Evolutionary conservation across 495 filamentous ascomycete genomes (phyloP).

Genomic region (Neurospora intermedia): DNA sequence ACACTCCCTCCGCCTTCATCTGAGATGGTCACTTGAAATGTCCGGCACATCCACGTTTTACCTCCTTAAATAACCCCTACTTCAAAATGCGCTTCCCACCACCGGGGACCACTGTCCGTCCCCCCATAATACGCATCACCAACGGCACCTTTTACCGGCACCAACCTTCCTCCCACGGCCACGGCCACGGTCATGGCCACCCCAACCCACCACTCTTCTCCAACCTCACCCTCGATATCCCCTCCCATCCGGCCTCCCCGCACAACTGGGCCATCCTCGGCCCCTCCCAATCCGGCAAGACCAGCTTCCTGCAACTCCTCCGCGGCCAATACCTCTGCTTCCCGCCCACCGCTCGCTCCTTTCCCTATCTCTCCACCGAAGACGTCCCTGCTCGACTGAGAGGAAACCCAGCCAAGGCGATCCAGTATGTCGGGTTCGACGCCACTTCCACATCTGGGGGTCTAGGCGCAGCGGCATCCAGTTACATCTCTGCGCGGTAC

Average conservation of each 20-base stretch:
- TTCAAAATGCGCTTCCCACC: conserved; percentile 22
- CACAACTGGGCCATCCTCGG: conserved; percentile 71
- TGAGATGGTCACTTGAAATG: conserved; percentile 11
- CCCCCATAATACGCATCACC: conserved; percentile 59
- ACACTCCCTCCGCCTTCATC: background rate
- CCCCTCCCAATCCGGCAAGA: conserved; percentile 58
- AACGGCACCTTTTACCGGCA: conserved; percentile 74
- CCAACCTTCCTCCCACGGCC: conserved; percentile 45
- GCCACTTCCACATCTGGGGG: conserved; percentile 37
- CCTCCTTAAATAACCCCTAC: background rate
- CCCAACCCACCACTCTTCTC: conserved; percentile 57
- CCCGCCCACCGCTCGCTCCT: conserved; percentile 61
- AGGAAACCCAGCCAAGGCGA: conserved; percentile 45
- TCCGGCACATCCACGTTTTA: background rate
- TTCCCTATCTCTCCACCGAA: conserved; percentile 60
- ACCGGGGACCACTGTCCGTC: conserved; percentile 8
- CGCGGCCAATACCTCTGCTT: conserved; percentile 61
- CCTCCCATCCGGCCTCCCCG: conserved; percentile 28
- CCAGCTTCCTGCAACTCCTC: conserved; percentile 63
- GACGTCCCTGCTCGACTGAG: conserved; percentile 46
- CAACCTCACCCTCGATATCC: conserved; percentile 53
- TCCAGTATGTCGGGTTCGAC: conserved; percentile 77
- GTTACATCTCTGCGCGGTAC: conserved; percentile 86
- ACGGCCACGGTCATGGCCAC: conserved; percentile 11
- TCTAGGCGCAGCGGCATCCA: conserved; percentile 40